A percentile compares a stretch with the other conserved stretches of the same genome.
Evolutionary conservation across 768 basidiomycete species (phyloP).

Genomic region (Mycena chlorophos): DNA sequence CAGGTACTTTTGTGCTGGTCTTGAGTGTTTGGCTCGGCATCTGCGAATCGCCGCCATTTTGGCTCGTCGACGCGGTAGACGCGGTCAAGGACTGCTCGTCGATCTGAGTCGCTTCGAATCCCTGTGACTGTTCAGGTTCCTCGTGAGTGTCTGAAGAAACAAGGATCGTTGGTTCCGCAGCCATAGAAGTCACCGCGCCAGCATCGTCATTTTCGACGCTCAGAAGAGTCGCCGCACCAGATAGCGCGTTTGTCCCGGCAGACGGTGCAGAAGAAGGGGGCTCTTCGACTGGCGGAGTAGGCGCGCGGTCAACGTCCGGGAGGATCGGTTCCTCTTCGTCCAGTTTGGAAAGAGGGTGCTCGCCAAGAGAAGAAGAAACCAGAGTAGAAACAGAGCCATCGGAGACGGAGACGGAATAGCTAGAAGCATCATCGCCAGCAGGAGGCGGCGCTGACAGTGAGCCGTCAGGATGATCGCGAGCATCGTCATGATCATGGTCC

Average conservation of each 20-base stretch:
- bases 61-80: conserved; percentile 43
- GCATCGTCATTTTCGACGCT: conserved; percentile 44
- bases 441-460: conserved; percentile 25
- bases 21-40: conserved; percentile 39
- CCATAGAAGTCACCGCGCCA: conserved; percentile 11
- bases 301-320: conserved; percentile 44
- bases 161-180: conserved; percentile 30
- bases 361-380: conserved; percentile 34
- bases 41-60: conserved; percentile 47
- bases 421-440: conserved; percentile 6
- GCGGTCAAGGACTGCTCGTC: conserved; percentile 45
- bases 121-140: conserved; percentile 18
- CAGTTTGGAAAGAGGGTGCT: conserved; percentile 37
- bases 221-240: conserved; percentile 53
- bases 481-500: conserved; percentile 35
- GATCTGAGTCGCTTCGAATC: conserved; percentile 16
- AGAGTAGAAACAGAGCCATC: conserved; percentile 33
- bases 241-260: conserved; percentile 46
- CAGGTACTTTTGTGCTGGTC: conserved; percentile 50
- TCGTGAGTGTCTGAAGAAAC: conserved; percentile 9
- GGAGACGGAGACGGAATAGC: conserved; percentile 20
- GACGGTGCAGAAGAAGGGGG: conserved; percentile 28
- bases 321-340: conserved; percentile 49
- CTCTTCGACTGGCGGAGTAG: conserved; percentile 44
- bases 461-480: conserved; percentile 28